Evolutionary conservation across 805 yeast genomes (phyloP), one percentile per base, ranked within the genome.

Genomic region (Naumovozyma dairenensis): DNA sequence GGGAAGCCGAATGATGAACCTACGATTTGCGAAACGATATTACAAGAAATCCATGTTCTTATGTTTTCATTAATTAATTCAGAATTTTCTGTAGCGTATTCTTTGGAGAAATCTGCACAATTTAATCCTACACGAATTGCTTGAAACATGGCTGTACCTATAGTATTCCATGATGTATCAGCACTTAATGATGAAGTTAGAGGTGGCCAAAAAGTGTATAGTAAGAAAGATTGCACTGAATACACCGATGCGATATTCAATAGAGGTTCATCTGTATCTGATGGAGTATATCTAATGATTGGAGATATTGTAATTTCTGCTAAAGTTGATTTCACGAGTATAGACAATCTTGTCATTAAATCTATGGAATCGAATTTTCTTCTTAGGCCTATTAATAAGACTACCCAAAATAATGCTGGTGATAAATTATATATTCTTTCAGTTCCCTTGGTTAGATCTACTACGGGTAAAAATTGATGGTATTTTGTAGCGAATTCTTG

Each of bases 1-100:
- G 97, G 98, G 51, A 81, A 87, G 14, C 98, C 98, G 60, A 86
- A 85, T 8, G 94, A 79, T 2, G 94, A 76, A 3, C 95, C 95
- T 40, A 92, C 77, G 2, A 80, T 72, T 57, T 92, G 97, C 2
- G 94, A 80, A 0, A 83, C 94, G 16, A 83, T 71, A 52, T 92
- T 92, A 51, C 96, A 85, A 8, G 84, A 73, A n/a, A 84, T 73
- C 98, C 98, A 89, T 0, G 98, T 89, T 38, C 79, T 71, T 21
- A 77, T 68, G 48, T 85, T 94, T 58, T 92, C 98, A 18, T 71
- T 71, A 12, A 81, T 53, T n/a, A 60, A 43, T 27, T 60, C 62
- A 3, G 49, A 46, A 25, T 60, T 58, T 2, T 54, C 72, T 29
- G 62, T 52, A 32, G 71, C 65, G 47, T 66, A 63, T 40, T 80